Percentiles rank a stretch among this genome's conserved stretches.
Evolutionary conservation across 2,329 filamentous ascomycete species (phyloP).

Genomic region (Dothiorella sarmentorum): DNA sequence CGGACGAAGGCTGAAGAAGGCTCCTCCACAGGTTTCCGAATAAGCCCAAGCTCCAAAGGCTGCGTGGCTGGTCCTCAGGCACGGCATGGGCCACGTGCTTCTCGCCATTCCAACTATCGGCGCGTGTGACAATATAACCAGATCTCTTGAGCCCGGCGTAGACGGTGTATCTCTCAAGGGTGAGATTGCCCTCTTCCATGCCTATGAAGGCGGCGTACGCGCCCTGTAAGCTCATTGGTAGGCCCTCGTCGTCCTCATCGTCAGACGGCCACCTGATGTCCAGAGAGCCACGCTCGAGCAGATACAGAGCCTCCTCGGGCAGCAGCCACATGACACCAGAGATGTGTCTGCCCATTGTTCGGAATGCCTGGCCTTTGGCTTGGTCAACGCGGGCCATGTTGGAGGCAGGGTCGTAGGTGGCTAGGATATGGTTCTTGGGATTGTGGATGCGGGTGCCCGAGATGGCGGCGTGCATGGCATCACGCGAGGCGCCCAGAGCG

Average conservation of each 20-base stretch:
- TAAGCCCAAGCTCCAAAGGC: not conserved
- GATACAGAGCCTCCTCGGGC: slow-evolving; percentile 86
- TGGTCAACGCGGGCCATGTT: slow-evolving; percentile 63
- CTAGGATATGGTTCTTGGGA: slow-evolving; percentile 63
- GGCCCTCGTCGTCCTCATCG: slow-evolving; percentile 43
- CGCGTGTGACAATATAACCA: slow-evolving; percentile 78
- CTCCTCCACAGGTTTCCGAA: slow-evolving; percentile 5
- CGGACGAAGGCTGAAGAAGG: not conserved
- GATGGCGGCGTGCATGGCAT: slow-evolving; percentile 86
- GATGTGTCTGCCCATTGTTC: slow-evolving; percentile 64
- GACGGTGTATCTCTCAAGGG: slow-evolving; percentile 80
- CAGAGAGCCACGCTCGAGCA: slow-evolving; percentile 82
- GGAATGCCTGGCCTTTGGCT: slow-evolving; percentile 68
- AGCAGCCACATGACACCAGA: slow-evolving; percentile 68
- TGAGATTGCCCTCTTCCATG: slow-evolving; percentile 56
- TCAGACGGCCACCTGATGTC: slow-evolving; percentile 77
- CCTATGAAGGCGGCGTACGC: slow-evolving; percentile 84
- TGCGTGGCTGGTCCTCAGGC: not conserved
- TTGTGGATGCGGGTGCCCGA: slow-evolving; percentile 71
- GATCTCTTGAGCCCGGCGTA: slow-evolving; percentile 78
- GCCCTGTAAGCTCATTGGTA: slow-evolving; percentile 88
- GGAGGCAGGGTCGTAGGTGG: slow-evolving; percentile 68
- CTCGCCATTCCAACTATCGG: slow-evolving; percentile 49
- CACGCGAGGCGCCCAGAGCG: slow-evolving; percentile 74
- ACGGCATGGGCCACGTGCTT: slow-evolving; percentile 5